These are phyloP conservation scores for Mycotypha africana DNA, from an alignment of 371 early-diverging fungal species.

Conservation along the genomic window DNA sequence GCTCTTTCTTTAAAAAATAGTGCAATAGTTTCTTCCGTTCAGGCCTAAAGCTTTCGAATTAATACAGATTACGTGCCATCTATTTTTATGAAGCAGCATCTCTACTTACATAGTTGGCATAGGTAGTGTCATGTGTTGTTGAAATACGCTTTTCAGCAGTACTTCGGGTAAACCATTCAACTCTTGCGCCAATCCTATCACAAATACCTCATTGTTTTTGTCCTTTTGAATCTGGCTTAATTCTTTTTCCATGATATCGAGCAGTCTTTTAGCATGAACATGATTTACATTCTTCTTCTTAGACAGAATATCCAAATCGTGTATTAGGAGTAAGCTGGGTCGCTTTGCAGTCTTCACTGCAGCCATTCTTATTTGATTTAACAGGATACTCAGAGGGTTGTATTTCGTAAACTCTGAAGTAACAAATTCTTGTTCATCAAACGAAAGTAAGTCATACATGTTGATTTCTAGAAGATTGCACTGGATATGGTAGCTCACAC, in stretches of 20 bases:
- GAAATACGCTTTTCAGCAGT: constrained; percentile 28
- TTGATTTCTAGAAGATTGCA: constrained; percentile 21
- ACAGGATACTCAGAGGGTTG: constrained; percentile 21
- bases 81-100: too few relatives aligned
- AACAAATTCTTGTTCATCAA: constrained; percentile 26
- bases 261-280: too few relatives aligned
- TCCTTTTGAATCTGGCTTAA: constrained; percentile 21
- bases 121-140: constrained; percentile 31
- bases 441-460: constrained; percentile 22
- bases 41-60: too few relatives aligned
- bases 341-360: constrained; percentile 19
- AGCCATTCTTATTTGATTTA: too few relatives aligned
- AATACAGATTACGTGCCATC: too few relatives aligned
- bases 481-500: background rate
- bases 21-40: too few relatives aligned
- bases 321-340: too few relatives aligned
- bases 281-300: too few relatives aligned
- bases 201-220: too few relatives aligned
- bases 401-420: constrained; percentile 18
- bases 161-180: constrained; percentile 22
- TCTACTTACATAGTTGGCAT: constrained; percentile 38
- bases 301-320: too few relatives aligned
- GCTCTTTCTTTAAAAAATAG: too few relatives aligned
- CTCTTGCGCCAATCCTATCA: constrained; percentile 30
- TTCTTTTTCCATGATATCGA: constrained; percentile 11